Percentiles rank a stretch among this genome's conserved stretches.
phyloP scores from a whole-genome alignment of 1,139 yeast genomes.

The Blastobotrys capitulatus region DNA sequence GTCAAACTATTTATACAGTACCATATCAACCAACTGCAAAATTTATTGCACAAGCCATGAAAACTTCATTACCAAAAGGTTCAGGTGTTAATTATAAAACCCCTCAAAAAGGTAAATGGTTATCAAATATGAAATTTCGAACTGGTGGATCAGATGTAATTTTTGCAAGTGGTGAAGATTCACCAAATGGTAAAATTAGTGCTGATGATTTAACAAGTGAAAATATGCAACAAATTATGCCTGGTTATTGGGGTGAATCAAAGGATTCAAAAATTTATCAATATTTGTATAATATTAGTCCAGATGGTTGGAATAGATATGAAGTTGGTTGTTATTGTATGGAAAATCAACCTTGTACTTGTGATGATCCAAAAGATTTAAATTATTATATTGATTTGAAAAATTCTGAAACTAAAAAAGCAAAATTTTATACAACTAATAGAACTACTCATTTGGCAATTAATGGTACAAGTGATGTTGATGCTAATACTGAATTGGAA shows the following conservation, averaged over 20 bases:
- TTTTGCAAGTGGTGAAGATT: conserved; percentile 10
- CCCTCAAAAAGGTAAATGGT: conserved; percentile 7
- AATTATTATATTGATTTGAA: conserved; percentile 7
- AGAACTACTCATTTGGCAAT: conserved; percentile 8
- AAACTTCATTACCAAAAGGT: not conserved
- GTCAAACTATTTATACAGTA: not conserved
- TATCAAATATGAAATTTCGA: conserved; percentile 1
- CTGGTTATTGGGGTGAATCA: conserved; percentile 8
- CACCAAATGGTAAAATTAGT: conserved; percentile 3
- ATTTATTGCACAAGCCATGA: not conserved
- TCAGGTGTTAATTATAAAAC: not conserved
- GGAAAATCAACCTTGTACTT: conserved; percentile 5
- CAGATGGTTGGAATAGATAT: conserved; percentile 6
- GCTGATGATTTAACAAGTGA: conserved; percentile 4
- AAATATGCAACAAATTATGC: not conserved
- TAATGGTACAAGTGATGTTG: conserved; percentile 6
- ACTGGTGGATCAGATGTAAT: conserved; percentile 10
- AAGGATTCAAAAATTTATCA: conserved; percentile 1
- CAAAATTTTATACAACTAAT: not conserved
- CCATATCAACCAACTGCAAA: not conserved
- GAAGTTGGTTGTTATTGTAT: conserved; percentile 12
- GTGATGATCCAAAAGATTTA: conserved; percentile 5
- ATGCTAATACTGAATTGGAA: not conserved
- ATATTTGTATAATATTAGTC: conserved; percentile 9
- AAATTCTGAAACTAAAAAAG: not conserved